Evolutionary conservation across 768 basidiomycete species (phyloP).

Genomic region (Phallus indusiatus): DNA sequence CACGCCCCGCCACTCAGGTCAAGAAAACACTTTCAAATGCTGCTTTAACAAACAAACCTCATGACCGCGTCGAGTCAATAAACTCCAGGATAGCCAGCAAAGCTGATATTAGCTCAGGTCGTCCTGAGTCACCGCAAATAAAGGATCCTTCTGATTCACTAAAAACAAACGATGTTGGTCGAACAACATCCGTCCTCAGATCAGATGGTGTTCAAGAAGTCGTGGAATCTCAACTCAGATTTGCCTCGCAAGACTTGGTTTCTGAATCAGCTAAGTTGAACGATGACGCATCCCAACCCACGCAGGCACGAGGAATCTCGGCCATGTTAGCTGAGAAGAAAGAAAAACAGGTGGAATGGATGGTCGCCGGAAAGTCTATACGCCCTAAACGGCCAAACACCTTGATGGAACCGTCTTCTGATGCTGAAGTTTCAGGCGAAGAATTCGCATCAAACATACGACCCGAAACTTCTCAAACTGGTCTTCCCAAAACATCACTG

Average conservation of each 20-base stretch:
- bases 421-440: not conserved
- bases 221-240: too few species aligned
- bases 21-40: not conserved
- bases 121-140: not conserved
- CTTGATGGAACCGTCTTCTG: too few species aligned
- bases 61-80: not conserved
- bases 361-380: not conserved
- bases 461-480: not conserved
- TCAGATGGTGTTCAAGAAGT: not conserved
- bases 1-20: not conserved
- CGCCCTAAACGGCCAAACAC: not conserved
- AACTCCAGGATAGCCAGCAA: not conserved
- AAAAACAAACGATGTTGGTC: not conserved
- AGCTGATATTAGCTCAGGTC: not conserved
- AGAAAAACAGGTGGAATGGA: not conserved
- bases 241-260: not conserved
- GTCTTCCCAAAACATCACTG: conserved; percentile 46
- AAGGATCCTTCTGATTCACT: not conserved
- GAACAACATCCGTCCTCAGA: not conserved
- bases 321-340: not conserved
- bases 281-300: too few species aligned
- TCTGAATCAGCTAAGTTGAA: too few species aligned
- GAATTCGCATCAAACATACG: not conserved
- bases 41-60: not conserved
- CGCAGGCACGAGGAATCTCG: not conserved